phyloP scores from a whole-genome alignment of 2,329 filamentous ascomycete genomes.

The Cladosporium sp. region DNA sequence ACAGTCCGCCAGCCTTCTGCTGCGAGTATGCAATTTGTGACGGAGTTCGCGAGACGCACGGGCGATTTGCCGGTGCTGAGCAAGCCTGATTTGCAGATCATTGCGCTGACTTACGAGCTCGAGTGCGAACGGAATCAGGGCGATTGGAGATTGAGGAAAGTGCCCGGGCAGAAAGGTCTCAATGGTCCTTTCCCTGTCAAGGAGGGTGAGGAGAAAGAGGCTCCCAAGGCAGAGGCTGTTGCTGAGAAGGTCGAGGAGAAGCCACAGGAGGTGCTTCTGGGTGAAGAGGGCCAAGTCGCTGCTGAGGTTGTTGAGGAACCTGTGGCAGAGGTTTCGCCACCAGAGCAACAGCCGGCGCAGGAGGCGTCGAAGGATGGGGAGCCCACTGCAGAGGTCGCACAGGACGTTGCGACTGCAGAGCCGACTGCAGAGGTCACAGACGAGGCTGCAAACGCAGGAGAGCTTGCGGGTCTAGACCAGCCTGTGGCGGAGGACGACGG shows the following conservation, averaged over 20 bases:
- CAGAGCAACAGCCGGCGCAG: neutral
- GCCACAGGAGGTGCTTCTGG: neutral
- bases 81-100: constrained; percentile 79
- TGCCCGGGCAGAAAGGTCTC: constrained; percentile 72
- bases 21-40: constrained; percentile 73
- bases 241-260: neutral
- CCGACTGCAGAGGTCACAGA: neutral
- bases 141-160: constrained; percentile 75
- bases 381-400: neutral
- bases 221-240: neutral
- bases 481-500: neutral
- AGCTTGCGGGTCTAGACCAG: neutral
- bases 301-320: constrained; percentile 10
- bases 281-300: neutral
- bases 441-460: too few species aligned
- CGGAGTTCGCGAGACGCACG: constrained; percentile 81
- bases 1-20: constrained; percentile 69
- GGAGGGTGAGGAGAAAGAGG: constrained; percentile 9
- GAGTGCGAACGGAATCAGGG: constrained; percentile 88
- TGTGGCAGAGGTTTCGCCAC: constrained; percentile 1
- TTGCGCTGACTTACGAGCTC: constrained; percentile 90
- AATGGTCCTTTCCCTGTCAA: constrained; percentile 63
- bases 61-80: constrained; percentile 87
- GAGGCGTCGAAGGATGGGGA: neutral
- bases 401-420: neutral